Evolutionary conservation across 257 asterid species (phyloP).

Genomic region (Rubia yunnanensis): DNA sequence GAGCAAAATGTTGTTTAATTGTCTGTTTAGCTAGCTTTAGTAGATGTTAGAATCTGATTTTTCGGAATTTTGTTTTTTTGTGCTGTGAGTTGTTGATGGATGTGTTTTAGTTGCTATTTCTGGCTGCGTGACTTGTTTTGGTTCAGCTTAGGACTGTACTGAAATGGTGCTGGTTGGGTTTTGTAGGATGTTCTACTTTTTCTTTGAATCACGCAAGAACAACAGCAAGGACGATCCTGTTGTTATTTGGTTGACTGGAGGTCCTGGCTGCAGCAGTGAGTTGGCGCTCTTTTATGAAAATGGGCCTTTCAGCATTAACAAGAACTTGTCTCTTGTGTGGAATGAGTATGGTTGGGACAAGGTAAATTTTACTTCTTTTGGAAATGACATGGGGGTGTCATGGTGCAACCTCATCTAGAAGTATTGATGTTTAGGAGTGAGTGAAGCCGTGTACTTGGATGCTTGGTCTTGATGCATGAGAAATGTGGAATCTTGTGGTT

Average conservation of each 20-base stretch:
- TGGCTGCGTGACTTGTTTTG: neutral
- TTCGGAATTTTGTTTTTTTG: neutral
- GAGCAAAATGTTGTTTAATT: neutral
- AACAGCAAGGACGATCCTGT: conserved; percentile 68
- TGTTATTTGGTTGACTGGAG: conserved; percentile 97
- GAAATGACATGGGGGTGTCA: neutral
- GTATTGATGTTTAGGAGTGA: neutral
- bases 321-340: conserved; percentile 62
- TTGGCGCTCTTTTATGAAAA: conserved; percentile 93
- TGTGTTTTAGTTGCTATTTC: neutral
- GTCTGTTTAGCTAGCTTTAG: neutral
- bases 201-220: conserved; percentile 80
- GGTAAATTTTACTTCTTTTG: conserved; percentile 13
- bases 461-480: neutral
- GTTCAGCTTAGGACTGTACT: neutral
- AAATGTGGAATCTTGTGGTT: neutral
- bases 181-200: conserved; percentile 88
- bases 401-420: neutral
- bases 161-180: neutral
- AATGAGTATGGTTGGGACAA: conserved; percentile 74
- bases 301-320: conserved; percentile 74
- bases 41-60: neutral
- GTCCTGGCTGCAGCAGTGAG: conserved; percentile 99
- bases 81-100: neutral
- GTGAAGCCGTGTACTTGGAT: neutral